Evolutionary conservation across 441 rosid genomes (phyloP).

Genomic region (Dalechampia spathulata): DNA sequence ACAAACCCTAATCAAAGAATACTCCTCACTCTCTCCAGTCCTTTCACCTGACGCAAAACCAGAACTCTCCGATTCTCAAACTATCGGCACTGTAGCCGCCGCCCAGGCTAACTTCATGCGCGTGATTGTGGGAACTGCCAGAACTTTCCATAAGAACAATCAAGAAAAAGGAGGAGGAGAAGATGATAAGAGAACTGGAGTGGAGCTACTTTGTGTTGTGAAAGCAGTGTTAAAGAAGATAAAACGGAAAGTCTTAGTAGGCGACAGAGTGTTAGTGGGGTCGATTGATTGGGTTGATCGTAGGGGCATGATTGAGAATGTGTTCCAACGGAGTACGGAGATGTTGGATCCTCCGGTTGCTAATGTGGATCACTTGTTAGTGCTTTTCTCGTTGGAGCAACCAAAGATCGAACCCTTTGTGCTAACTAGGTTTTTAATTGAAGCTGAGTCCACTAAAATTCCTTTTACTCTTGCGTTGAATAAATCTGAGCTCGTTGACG

Average conservation of each 20-base stretch:
- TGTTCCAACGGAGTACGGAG: conserved; percentile 56
- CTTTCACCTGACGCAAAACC: conserved; percentile 46
- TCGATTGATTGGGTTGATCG: conserved; percentile 88
- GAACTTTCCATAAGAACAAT: not conserved
- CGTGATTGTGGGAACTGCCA: conserved; percentile 43
- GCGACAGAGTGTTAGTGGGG: conserved; percentile 77
- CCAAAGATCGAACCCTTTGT: conserved; percentile 64
- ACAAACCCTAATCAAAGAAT: conserved; percentile 35
- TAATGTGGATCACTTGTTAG: conserved; percentile 72
- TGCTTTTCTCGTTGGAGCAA: conserved; percentile 80
- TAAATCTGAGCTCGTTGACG: conserved; percentile 61
- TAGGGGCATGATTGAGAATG: conserved; percentile 84
- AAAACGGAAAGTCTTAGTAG: conserved; percentile 77
- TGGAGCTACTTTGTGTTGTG: conserved; percentile 85
- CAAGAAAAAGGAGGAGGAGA: not conserved
- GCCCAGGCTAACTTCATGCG: conserved; percentile 98
- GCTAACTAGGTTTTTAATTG: conserved; percentile 79
- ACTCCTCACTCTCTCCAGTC: conserved; percentile 54
- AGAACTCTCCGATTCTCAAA: conserved; percentile 59
- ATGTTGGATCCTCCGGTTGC: conserved; percentile 82
- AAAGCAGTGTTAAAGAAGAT: conserved; percentile 86
- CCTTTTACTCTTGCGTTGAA: conserved; percentile 76
- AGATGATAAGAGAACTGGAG: conserved; percentile 24
- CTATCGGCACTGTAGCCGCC: conserved; percentile 73
- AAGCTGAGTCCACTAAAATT: conserved; percentile 78